Evolutionary conservation across 1,284 basidiomycete species (phyloP).

Genomic region (Trichosporon faecale): DNA sequence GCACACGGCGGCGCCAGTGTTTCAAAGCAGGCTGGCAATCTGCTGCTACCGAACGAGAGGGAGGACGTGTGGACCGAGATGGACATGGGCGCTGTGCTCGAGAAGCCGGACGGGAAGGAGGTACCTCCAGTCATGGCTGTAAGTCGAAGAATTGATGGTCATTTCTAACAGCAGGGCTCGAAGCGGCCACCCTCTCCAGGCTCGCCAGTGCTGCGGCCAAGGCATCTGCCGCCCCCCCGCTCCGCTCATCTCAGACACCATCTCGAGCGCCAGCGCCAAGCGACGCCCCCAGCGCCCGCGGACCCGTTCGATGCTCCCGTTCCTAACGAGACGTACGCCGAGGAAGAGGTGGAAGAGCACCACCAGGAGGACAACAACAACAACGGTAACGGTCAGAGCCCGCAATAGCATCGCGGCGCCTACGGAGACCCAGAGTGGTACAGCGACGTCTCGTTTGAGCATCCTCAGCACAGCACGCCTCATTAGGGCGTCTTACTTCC

Average conservation of each 20-base stretch:
- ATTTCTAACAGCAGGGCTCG: conserved; percentile 39
- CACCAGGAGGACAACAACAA: background rate
- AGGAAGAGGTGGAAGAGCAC: conserved; percentile 26
- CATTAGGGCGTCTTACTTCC: background rate
- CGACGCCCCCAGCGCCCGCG: conserved; percentile 24
- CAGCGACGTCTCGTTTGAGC: background rate
- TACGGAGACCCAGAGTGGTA: background rate
- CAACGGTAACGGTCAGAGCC: background rate
- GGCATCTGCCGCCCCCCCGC: conserved; percentile 30
- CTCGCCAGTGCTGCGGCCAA: conserved; percentile 41
- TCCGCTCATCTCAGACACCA: conserved; percentile 39
- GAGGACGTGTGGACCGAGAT: conserved; percentile 38
- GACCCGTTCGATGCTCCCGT: conserved; percentile 49
- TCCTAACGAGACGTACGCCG: conserved; percentile 46
- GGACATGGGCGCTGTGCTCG: conserved; percentile 34
- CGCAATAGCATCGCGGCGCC: background rate
- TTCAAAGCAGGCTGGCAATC: conserved; percentile 26
- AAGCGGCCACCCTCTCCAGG: conserved; percentile 48
- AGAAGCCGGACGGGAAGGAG: conserved; percentile 38
- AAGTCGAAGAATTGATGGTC: conserved; percentile 30
- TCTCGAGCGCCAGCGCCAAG: conserved; percentile 37
- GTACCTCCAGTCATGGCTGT: conserved; percentile 51
- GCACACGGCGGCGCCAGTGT: conserved; percentile 26
- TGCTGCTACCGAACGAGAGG: conserved; percentile 2
- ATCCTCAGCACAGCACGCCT: background rate